phyloP scores from a whole-genome alignment of 768 basidiomycete species.

The Clitopilus passeckerianus region DNA sequence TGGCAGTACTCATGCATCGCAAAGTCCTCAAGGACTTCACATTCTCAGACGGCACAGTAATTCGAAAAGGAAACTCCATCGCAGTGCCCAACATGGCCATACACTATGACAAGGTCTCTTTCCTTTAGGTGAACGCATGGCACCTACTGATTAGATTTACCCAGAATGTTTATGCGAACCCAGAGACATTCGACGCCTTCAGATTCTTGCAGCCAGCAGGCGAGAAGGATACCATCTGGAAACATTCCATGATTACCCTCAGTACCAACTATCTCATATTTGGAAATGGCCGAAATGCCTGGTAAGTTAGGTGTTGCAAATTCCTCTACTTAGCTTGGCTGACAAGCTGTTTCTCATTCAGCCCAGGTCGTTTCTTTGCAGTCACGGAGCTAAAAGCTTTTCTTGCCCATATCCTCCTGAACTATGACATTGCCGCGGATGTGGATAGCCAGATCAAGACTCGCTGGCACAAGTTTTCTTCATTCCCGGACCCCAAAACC shows the following conservation, averaged over 20 bases:
- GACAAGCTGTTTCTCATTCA: slow-evolving; percentile 1
- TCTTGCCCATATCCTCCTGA: slow-evolving; percentile 30
- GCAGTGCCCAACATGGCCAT: slow-evolving; percentile 17
- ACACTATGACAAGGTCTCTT: slow-evolving; percentile 19
- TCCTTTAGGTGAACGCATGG: not conserved
- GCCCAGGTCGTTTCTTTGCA: slow-evolving; percentile 43
- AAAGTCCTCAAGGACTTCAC: slow-evolving; percentile 27
- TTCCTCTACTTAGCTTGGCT: too few species aligned
- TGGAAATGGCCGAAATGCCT: slow-evolving; percentile 21
- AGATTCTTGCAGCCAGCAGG: slow-evolving; percentile 24
- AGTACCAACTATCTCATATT: slow-evolving; percentile 19
- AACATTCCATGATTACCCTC: slow-evolving; percentile 22
- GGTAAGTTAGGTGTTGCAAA: slow-evolving; percentile 1
- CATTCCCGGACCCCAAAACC: not conserved
- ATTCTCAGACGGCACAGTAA: slow-evolving; percentile 33
- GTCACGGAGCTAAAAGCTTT: slow-evolving; percentile 38
- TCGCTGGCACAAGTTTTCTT: slow-evolving; percentile 1
- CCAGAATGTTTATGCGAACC: slow-evolving; percentile 19
- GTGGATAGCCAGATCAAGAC: slow-evolving; percentile 13
- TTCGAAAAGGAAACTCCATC: slow-evolving; percentile 30
- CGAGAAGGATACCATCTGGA: slow-evolving; percentile 11
- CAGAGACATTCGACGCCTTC: slow-evolving; percentile 30
- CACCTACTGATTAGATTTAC: slow-evolving; percentile 1
- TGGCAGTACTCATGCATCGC: slow-evolving; percentile 15
- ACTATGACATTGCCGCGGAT: slow-evolving; percentile 33